phyloP scores from a whole-genome alignment of 495 filamentous ascomycete species.

The Amniculicola lignicola region DNA sequence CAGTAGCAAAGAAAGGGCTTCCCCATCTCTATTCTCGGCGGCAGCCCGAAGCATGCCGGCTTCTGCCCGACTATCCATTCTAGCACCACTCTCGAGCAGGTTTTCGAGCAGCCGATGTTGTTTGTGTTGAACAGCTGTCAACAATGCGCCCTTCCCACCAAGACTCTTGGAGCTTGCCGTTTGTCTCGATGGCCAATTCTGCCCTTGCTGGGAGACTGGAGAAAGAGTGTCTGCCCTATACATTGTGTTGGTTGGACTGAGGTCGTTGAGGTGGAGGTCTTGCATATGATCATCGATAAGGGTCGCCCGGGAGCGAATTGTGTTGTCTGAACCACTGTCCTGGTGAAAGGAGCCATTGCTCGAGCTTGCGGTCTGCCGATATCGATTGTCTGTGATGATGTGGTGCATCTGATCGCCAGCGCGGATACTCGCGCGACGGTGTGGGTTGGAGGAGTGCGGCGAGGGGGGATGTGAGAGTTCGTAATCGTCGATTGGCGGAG shows the following conservation, averaged over 20 bases:
- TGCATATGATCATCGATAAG: conserved; percentile 4
- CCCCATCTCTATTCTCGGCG: conserved; percentile 45
- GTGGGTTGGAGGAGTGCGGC: too few relatives aligned
- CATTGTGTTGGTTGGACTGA: neutral
- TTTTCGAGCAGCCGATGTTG: conserved; percentile 52
- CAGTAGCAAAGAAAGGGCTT: conserved; percentile 49
- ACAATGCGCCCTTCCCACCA: conserved; percentile 43
- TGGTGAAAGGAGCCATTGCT: neutral
- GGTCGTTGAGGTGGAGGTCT: conserved; percentile 6
- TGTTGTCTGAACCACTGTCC: too few relatives aligned
- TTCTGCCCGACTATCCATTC: conserved; percentile 41
- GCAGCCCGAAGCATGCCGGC: conserved; percentile 44
- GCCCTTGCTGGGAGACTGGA: too few relatives aligned
- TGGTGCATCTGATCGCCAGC: too few relatives aligned
- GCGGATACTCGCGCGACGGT: too few relatives aligned
- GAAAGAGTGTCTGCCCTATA: conserved; percentile 39
- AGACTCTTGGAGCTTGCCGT: conserved; percentile 37
- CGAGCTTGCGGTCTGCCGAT: too few relatives aligned
- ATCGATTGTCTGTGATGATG: too few relatives aligned
- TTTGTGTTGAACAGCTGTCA: conserved; percentile 32
- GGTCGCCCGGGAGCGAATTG: too few relatives aligned
- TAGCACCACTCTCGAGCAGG: conserved; percentile 51
- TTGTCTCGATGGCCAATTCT: conserved; percentile 43
- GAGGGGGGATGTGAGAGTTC: too few relatives aligned
- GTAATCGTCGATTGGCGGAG: too few relatives aligned